Evolutionary conservation across 176 grass and related monocot species (phyloP), one percentile per base, ranked within the genome.

Genomic region (Aechmea fasciata): DNA sequence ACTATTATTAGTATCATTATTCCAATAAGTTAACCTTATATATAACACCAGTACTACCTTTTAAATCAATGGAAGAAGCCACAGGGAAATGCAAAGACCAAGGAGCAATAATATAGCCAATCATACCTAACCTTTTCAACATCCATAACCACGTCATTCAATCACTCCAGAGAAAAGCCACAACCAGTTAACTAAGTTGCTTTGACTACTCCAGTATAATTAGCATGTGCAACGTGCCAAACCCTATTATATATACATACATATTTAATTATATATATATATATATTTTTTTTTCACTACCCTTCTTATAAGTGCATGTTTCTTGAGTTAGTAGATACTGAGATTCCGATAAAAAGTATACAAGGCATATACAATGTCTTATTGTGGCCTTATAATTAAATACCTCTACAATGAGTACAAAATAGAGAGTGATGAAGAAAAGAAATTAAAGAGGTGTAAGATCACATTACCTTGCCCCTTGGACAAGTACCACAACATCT

Each of bases 401-500:
- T 18, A 47, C 33, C 33, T 67, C 3, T 47, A 67, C 33, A 67
- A 67, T 19, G 20, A 61, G 55, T 61, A 61, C 55, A 61, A 9
- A 61, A 15, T 61, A 61, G 55, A 1, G 23, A 63, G 55, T 20
- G 29, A 63, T 13, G 71, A 10, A 61, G 26, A 48, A 61, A 1
- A 73, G 48, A 61, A 33, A 50, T 50, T 47, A 19, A 61, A 61
- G 17, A 61, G 4, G 55, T 61, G 55, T 61, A 18, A 19, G 55
- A 18, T n/a, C n/a, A n/a, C n/a, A 20, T 61, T 61, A 61, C 55
- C 55, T 61, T 61, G 9, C 55, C 55, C 20, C 11, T 50, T 50
- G 9, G 59, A 64, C 47, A 74, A 74, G 72, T 52, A 66, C 73
- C 12, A 53, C 55, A 66, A 66, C 63, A 75, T 75, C 73, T 75